Percentiles rank a stretch among this genome's conserved stretches.
These are phyloP conservation scores for Endoconidiophora laricicola DNA, from an alignment of 2,329 filamentous ascomycete species.

Conservation along the genomic window DNA sequence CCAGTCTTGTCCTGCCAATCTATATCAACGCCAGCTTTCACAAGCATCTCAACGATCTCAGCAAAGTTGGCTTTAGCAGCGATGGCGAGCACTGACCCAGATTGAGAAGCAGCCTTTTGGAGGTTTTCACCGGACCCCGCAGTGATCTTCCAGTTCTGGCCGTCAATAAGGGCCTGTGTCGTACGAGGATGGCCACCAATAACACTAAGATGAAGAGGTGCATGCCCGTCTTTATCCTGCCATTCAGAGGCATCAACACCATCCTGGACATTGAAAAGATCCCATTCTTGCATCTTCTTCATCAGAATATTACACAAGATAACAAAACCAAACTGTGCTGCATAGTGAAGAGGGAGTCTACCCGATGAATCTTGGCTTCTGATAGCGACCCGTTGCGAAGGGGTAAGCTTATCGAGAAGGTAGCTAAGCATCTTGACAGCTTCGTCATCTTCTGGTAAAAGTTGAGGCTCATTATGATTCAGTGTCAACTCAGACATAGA, in stretches of 20 bases:
- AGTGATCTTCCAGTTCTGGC: slow-evolving; percentile 58
- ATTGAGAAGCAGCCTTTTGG: slow-evolving; percentile 55
- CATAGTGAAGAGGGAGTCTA: slow-evolving; percentile 77
- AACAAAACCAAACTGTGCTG: slow-evolving; percentile 85
- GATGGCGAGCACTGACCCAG: slow-evolving; percentile 71
- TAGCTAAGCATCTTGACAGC: slow-evolving; percentile 50
- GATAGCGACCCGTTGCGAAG: slow-evolving; percentile 51
- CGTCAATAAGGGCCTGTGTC: slow-evolving; percentile 62
- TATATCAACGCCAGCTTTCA: slow-evolving; percentile 78
- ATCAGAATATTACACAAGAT: slow-evolving; percentile 80
- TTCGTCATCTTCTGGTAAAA: slow-evolving; percentile 53
- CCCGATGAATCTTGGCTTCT: slow-evolving; percentile 60
- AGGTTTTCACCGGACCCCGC: slow-evolving; percentile 45
- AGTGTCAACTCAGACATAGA: slow-evolving; percentile 27
- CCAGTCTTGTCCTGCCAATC: slow-evolving; percentile 85
- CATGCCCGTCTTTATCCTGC: slow-evolving; percentile 86
- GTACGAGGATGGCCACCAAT: slow-evolving; percentile 81
- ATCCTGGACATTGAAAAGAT: slow-evolving; percentile 64
- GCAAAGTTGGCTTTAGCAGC: slow-evolving; percentile 79
- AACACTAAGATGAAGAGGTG: slow-evolving; percentile 81
- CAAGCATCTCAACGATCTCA: slow-evolving; percentile 69
- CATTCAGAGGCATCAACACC: slow-evolving; percentile 77
- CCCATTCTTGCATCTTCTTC: slow-evolving; percentile 77
- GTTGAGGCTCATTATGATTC: slow-evolving; percentile 49
- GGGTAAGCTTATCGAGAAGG: slow-evolving; percentile 50